Base-by-base conservation (phyloP, 176 grass and related monocot genomes). In the Echinochloa phyllopogon region DNA sequence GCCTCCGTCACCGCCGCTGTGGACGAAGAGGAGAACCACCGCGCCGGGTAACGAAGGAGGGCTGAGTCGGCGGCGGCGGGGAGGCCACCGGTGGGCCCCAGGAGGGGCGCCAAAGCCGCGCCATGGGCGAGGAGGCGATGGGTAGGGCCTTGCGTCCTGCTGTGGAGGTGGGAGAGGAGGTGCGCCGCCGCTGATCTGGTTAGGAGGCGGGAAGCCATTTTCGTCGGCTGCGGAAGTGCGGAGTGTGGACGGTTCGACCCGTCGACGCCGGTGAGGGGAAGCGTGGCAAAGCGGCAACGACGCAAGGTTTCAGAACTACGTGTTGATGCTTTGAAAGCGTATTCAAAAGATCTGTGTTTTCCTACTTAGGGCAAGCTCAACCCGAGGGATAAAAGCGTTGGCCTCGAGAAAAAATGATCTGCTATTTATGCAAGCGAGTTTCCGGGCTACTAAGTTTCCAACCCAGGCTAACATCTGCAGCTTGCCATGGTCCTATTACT, bases 1-100 rank as follows among this genome's bases (percentile, higher is more conserved):
- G 79, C 82, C 72, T 89, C 88, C 15, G 76, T 43, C 49, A 86
- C 73, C 40, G 80, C 77, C 21, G 81, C 79, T 42, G 65, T 70
- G 39, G 92, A 55, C 37, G 65, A 67, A 39, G 63, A 90, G 80
- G 94, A 92, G 86, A 92, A 84, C 75, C 77, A 78, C 78, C 84
- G 86, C 57, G 43, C 40, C 27, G 57, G 72, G 6, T 52, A 65
- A 18, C 38, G 71, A 67, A 68, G 66, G 70, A 78, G 6, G 2
- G 23, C 40, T 59, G 74, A 63, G 62, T 40, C 23, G 43, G 36
- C 66, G 24, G 63, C 44, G 37, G 55, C 60, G 44, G 70, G 57
- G 65, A 77, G 71, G 58, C 49, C 59, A 16, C 42, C 24, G 39
- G 58, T 37, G 82, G 29, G 77, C n/a, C n/a, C 23, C 36, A 67